Percentiles rank a stretch among this genome's conserved stretches.
Conservation (phyloP, 2,329 filamentous ascomycete species). For the Fusarium dimerum region DNA sequence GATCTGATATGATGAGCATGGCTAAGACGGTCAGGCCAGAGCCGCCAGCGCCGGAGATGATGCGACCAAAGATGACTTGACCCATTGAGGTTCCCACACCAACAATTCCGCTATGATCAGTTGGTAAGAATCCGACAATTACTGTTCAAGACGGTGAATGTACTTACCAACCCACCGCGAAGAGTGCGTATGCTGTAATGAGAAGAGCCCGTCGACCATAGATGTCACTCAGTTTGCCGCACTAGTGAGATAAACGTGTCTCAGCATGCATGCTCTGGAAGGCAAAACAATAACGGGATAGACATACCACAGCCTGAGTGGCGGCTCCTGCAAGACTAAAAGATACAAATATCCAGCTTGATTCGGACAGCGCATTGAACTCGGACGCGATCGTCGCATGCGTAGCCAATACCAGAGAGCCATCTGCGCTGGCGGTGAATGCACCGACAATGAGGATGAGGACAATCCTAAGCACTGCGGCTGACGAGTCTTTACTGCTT, state of each 20-base stretch:
- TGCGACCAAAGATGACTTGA: slow-evolving; percentile 2
- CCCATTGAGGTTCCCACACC: neutral
- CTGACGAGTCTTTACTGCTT: no score
- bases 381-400: slow-evolving; percentile 6
- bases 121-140: neutral
- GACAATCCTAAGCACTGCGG: no score
- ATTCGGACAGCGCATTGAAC: slow-evolving; percentile 7
- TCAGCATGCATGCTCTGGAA: no score
- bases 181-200: slow-evolving; percentile 2
- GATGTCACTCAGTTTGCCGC: slow-evolving; percentile 12
- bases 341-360: slow-evolving; percentile 4
- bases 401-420: slow-evolving; percentile 9
- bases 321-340: slow-evolving; percentile 5
- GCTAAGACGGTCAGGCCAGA: slow-evolving; percentile 5
- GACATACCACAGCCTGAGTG: neutral
- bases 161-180: slow-evolving; percentile 4
- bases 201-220: slow-evolving; percentile 7
- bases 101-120: neutral
- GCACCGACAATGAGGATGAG: neutral
- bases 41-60: slow-evolving; percentile 5
- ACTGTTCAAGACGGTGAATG: no score
- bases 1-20: slow-evolving; percentile 6
- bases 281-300: no score
- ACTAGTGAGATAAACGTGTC: neutral
- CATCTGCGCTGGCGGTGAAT: slow-evolving; percentile 10